Evolutionary conservation across 2,329 filamentous ascomycete species (phyloP), one percentile per base, ranked within the genome.

Genomic region (Calonectria pseudoturangicola): DNA sequence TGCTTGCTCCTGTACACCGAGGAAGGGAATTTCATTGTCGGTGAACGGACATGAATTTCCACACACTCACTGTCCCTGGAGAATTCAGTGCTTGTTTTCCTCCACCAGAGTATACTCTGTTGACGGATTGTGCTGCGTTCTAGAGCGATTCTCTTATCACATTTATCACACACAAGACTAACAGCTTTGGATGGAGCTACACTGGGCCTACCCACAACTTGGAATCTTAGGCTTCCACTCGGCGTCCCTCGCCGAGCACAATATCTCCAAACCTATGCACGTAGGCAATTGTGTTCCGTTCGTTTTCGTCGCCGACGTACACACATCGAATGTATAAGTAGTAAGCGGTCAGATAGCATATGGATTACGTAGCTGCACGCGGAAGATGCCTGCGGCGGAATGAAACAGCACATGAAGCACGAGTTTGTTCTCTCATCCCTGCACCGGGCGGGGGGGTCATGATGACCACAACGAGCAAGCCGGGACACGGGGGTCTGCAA

Each of bases 261-360:
- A 70, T 51, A 56, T 60, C 41, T 33, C 45, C 30, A 21, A 56
- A 50, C 51, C 69, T 60, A 69, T 71, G 68, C 45, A 50, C 41
- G 69, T 68, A 71, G 68, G 60, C 39, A 71, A 27, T 66, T 43
- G 39, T 39, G 36, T 56, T 41, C 27, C 27, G n/a, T 65, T 43
- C 43, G 36, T 39, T 66, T 66, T 66, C 62, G 51, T 54, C 60
- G 56, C 51, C 48, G 21, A 60, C 30, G 48, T 43, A 30, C 25
- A 56, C 18, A 27, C 18, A 27, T 56, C 15, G 13, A 30, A 63
- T 68, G 63, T 60, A 45, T 58, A 75, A 65, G 33, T 50, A 56
- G 66, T 47, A 71, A 77, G 75, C 75, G 75, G 77, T 79, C 77
- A 73, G 74, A 75, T 75, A 60, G 27, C 33, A 71, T 69, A 78